These are phyloP conservation scores for Aspergillus avenaceus DNA, from an alignment of 495 filamentous ascomycete species.

Conservation along the genomic window DNA sequence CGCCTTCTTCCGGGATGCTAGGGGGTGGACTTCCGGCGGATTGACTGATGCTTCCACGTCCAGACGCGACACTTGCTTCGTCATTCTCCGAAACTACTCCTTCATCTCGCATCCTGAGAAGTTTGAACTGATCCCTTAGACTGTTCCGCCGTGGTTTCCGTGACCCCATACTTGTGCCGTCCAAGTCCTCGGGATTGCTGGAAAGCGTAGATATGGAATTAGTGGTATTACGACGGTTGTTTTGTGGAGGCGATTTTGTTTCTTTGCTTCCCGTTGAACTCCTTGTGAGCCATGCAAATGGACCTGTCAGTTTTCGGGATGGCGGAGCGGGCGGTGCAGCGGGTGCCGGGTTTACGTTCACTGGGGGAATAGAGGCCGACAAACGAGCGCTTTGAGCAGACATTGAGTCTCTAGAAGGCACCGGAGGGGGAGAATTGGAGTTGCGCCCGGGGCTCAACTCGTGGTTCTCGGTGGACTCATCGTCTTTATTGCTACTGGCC, in stretches of 20 bases:
- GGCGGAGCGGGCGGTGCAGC: constrained; percentile 41
- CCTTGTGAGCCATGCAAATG: constrained; percentile 83
- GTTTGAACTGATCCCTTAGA: constrained; percentile 81
- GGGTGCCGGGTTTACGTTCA: constrained; percentile 37
- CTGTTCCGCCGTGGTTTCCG: constrained; percentile 58
- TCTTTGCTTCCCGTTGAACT: constrained; percentile 62
- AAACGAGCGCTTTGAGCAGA: constrained; percentile 37
- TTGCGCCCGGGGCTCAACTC: constrained; percentile 20
- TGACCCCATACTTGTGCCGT: constrained; percentile 35
- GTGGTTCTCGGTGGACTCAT: constrained; percentile 22
- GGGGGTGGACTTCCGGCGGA: constrained; percentile 50
- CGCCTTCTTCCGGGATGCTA: constrained; percentile 52
- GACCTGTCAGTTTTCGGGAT: constrained; percentile 67
- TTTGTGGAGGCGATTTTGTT: constrained; percentile 39
- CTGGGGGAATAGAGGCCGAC: constrained; percentile 38
- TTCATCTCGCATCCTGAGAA: constrained; percentile 77
- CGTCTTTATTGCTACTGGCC: constrained; percentile 48
- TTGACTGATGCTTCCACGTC: constrained; percentile 43
- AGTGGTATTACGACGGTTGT: constrained; percentile 62
- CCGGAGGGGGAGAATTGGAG: constrained; percentile 44
- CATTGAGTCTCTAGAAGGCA: constrained; percentile 46
- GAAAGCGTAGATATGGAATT: constrained; percentile 69
- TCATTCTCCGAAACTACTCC: constrained; percentile 49
- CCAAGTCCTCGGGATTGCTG: constrained; percentile 64
- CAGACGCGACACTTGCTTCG: constrained; percentile 31